Evolutionary conservation across 768 basidiomycete genomes (phyloP).

Genomic region (Pleurotus salmoneostramineus): DNA sequence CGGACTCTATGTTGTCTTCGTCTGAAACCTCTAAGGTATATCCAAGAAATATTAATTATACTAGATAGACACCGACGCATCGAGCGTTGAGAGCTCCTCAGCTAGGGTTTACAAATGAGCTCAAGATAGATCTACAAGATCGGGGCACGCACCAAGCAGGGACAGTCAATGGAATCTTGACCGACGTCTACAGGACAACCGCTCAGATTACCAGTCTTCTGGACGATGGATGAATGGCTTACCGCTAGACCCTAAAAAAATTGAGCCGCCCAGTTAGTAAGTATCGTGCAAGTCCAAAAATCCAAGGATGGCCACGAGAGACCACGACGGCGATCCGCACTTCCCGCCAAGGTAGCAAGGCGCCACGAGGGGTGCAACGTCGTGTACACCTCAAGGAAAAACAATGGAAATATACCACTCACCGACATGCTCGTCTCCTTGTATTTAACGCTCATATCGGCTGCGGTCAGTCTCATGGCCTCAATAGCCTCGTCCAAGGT

Average conservation of each 20-base stretch:
- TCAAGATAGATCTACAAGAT: neutral
- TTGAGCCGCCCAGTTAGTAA: no score
- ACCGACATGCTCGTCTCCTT: conserved; percentile 94
- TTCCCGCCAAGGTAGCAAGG: neutral
- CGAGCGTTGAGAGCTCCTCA: no score
- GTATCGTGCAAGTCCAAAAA: neutral
- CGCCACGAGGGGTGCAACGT: neutral
- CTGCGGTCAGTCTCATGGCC: conserved; percentile 89
- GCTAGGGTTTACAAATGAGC: no score
- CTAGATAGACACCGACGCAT: no score
- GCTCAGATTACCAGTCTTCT: no score
- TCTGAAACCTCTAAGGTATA: no score
- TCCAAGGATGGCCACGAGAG: neutral
- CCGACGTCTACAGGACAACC: conserved; percentile 11
- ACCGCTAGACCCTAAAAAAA: conserved; percentile 53
- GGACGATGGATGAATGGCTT: conserved; percentile 17
- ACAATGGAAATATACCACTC: conserved; percentile 20
- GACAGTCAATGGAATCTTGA: conserved; percentile 14
- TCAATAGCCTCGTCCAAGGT: conserved; percentile 94
- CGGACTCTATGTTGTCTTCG: no score
- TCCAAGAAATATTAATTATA: no score
- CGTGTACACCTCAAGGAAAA: neutral
- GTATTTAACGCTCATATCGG: conserved; percentile 94
- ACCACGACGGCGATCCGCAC: neutral
- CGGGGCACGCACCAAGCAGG: conserved; percentile 11